These are phyloP conservation scores for Miscanthus lutarioriparius DNA, from an alignment of 176 grass and related monocot species.

Conservation along the genomic window DNA sequence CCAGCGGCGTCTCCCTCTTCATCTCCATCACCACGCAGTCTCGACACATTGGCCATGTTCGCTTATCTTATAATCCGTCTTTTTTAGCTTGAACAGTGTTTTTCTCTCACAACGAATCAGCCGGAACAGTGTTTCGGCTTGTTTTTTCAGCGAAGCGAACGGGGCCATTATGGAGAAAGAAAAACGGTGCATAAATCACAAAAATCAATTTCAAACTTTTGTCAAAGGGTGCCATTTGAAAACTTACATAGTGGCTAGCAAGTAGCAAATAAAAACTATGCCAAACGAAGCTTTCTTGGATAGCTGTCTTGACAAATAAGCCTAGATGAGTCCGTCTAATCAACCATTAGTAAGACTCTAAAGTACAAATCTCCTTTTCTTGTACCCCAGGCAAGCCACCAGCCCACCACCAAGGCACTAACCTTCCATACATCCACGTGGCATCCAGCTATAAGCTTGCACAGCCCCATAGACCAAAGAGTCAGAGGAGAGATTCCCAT, in stretches of 20 bases:
- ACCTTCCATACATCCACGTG: conserved; percentile 39
- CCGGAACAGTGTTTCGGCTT: no score
- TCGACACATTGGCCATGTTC: no score
- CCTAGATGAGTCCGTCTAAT: neutral
- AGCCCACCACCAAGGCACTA: conserved; percentile 14
- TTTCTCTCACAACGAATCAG: no score
- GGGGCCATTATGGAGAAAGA: neutral
- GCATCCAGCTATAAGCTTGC: neutral
- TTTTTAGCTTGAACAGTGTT: no score
- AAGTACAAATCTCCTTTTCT: conserved; percentile 9
- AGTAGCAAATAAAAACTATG: neutral
- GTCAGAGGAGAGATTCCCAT: conserved; percentile 26
- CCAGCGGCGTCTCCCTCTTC: no score
- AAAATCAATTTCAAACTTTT: neutral
- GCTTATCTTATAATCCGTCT: no score
- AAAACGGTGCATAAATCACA: neutral
- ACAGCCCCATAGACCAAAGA: neutral
- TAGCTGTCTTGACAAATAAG: neutral
- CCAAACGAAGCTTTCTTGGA: neutral
- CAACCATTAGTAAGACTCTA: neutral
- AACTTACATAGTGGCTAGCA: neutral
- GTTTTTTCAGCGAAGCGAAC: no score
- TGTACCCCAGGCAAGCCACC: conserved; percentile 34
- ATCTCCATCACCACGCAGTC: no score
- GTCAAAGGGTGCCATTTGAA: neutral